phyloP scores from a whole-genome alignment of 2,329 filamentous ascomycete genomes.

The Aureobasidium sp. region DNA sequence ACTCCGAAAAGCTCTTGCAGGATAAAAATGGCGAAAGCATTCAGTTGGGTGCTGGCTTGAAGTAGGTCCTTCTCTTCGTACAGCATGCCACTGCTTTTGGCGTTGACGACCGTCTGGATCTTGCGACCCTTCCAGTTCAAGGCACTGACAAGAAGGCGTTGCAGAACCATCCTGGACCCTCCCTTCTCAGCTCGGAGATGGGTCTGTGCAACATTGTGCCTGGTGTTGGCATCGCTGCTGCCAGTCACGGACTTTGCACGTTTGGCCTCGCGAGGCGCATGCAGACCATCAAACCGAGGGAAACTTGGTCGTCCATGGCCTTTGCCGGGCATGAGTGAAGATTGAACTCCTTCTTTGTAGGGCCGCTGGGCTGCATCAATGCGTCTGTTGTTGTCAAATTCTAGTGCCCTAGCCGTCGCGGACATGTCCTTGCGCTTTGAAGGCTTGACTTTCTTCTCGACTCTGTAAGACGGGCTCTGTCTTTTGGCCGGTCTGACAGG shows the following conservation, averaged over 20 bases:
- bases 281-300: neutral
- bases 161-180: neutral
- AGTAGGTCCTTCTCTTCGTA: slow-evolving; percentile 6
- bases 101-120: slow-evolving; percentile 1
- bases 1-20: neutral
- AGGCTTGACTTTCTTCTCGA: slow-evolving; percentile 1
- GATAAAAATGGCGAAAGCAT: neutral
- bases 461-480: neutral
- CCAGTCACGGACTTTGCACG: neutral
- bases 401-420: neutral
- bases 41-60: neutral
- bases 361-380: neutral
- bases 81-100: slow-evolving; percentile 7
- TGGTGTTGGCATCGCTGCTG: neutral
- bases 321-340: neutral
- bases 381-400: neutral
- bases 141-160: neutral
- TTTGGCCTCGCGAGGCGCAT: neutral
- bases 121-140: neutral
- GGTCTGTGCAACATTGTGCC: slow-evolving; percentile 9
- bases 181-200: slow-evolving; percentile 3
- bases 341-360: neutral
- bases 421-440: neutral
- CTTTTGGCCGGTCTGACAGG: neutral
- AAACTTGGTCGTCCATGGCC: neutral